phyloP scores from a whole-genome alignment of 208 protist genomes.

The Porcisia deanei region DNA sequence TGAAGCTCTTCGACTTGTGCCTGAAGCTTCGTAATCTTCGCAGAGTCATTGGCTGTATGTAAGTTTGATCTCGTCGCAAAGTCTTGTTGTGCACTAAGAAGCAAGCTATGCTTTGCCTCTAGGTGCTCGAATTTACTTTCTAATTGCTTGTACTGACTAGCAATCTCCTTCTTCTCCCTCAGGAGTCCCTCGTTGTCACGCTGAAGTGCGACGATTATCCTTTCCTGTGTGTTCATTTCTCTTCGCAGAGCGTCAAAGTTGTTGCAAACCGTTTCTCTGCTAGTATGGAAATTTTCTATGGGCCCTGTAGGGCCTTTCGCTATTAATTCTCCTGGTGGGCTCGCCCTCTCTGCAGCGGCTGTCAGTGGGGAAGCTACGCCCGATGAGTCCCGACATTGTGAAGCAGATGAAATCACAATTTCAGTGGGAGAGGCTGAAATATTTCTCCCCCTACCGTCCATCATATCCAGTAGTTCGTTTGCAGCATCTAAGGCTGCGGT shows the following conservation, averaged over 20 bases:
- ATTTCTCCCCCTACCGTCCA: conserved; percentile 1
- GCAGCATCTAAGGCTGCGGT: background rate
- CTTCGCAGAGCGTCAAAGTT: conserved; percentile 35
- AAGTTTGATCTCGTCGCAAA: conserved; percentile 22
- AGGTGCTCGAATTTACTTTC: conserved; percentile 53
- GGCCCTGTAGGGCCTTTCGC: background rate
- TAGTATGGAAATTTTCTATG: background rate
- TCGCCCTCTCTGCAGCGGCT: background rate
- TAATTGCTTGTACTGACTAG: conserved; percentile 38
- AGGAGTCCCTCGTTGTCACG: conserved; percentile 68
- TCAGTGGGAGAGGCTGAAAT: background rate
- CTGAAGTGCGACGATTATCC: conserved; percentile 67
- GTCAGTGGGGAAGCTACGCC: background rate
- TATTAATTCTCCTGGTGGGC: background rate
- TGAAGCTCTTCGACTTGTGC: conserved; percentile 39
- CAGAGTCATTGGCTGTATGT: conserved; percentile 35
- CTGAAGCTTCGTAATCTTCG: conserved; percentile 54
- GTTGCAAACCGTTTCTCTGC: background rate
- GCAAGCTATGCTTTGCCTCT: conserved; percentile 69
- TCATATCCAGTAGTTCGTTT: conserved; percentile 4
- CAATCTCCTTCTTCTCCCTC: conserved; percentile 48
- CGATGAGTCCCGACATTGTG: background rate
- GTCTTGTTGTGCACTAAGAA: conserved; percentile 48
- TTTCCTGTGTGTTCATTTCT: conserved; percentile 72
- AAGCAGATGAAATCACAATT: background rate